These are phyloP conservation scores for Starmerella gropengiesseri DNA, from an alignment of 805 yeast genomes.

Conservation along the genomic window DNA sequence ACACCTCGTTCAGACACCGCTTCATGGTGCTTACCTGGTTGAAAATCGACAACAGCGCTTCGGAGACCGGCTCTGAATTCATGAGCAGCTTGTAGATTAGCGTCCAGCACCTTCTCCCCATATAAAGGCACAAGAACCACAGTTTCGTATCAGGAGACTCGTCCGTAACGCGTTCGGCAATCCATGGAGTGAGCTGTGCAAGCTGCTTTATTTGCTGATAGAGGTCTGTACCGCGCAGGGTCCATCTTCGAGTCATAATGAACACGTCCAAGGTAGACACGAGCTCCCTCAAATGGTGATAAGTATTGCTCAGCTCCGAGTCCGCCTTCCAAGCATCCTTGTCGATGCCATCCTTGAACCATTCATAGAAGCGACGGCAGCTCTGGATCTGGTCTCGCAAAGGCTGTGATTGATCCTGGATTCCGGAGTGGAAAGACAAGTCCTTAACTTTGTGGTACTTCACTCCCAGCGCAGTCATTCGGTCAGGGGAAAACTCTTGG, in stretches of 20 bases:
- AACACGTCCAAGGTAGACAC: conserved; percentile 70
- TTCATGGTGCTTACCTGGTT: conserved; percentile 88
- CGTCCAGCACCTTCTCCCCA: conserved; percentile 84
- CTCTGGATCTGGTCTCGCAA: conserved; percentile 13
- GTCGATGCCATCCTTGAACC: conserved; percentile 22
- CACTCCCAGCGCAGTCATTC: conserved; percentile 6
- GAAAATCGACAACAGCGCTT: conserved; percentile 83
- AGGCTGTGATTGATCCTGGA: not conserved
- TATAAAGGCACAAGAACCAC: conserved; percentile 33
- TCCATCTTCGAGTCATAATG: conserved; percentile 91
- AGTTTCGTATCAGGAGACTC: not conserved
- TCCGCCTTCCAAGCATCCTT: conserved; percentile 23
- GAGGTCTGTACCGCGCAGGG: conserved; percentile 88
- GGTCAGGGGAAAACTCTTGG: conserved; percentile 5
- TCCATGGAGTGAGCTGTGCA: conserved; percentile 58
- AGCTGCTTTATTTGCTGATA: conserved; percentile 69
- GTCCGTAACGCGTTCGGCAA: not conserved
- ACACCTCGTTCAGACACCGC: conserved; percentile 78
- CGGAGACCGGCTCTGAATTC: conserved; percentile 90
- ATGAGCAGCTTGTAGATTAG: conserved; percentile 79
- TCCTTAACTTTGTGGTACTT: conserved; percentile 13
- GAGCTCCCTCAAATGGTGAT: conserved; percentile 50
- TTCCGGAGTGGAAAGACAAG: not conserved
- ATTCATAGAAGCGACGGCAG: conserved; percentile 11
- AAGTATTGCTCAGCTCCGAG: conserved; percentile 45